Percentiles rank a stretch among this genome's conserved stretches.
These are phyloP conservation scores for Vishniacozyma victoriae DNA, from an alignment of 768 basidiomycete genomes.

Conservation along the genomic window DNA sequence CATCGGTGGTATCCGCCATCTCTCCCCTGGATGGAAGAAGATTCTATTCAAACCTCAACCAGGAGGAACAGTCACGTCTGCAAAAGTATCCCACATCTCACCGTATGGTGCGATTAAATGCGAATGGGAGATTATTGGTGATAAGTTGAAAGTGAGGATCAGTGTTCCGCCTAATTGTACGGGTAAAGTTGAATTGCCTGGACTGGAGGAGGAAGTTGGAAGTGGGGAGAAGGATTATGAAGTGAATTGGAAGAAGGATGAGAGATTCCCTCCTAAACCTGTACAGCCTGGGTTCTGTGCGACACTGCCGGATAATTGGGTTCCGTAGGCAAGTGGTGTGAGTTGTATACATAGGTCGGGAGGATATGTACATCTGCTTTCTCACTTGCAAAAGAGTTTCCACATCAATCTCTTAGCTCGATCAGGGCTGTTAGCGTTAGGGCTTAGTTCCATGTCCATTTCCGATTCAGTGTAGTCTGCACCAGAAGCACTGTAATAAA, in stretches of 20 bases:
- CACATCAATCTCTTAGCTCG: background rate
- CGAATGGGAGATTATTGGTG: constrained; percentile 19
- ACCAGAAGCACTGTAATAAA: too few relatives aligned
- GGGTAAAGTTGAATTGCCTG: constrained; percentile 22
- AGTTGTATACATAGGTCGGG: background rate
- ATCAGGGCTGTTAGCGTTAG: background rate
- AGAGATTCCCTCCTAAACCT: background rate
- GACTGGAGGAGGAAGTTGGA: constrained; percentile 18
- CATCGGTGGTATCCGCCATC: constrained; percentile 24
- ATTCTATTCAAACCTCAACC: constrained; percentile 24
- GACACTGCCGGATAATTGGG: background rate
- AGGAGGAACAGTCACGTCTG: constrained; percentile 32
- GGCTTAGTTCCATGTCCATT: too few relatives aligned
- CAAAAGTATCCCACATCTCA: constrained; percentile 6
- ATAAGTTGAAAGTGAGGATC: constrained; percentile 12
- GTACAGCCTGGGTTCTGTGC: background rate
- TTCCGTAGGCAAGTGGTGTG: background rate
- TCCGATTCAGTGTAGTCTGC: too few relatives aligned
- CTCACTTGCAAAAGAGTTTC: background rate
- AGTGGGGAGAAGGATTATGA: constrained; percentile 11
- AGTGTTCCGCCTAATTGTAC: constrained; percentile 28
- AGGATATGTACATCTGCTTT: background rate
- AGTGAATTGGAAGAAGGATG: background rate
- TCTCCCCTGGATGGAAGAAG: constrained; percentile 25
- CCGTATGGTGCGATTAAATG: constrained; percentile 19